Percentiles rank a stretch among this genome's conserved stretches.
phyloP scores from a whole-genome alignment of 192 early-diverging fungal species.

The Backusella luteola region DNA sequence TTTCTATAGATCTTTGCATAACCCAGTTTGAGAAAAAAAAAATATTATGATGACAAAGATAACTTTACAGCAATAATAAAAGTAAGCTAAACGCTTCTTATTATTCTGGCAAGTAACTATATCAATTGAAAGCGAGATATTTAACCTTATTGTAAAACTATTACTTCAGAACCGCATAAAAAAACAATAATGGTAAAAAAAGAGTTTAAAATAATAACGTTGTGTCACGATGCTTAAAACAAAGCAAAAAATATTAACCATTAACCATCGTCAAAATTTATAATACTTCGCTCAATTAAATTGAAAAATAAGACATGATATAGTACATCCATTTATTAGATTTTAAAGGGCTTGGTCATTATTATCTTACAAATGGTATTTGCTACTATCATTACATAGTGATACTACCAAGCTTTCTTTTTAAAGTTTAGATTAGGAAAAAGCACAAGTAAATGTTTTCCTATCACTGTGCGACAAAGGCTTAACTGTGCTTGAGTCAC shows the following conservation, averaged over 20 bases:
- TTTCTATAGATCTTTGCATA: neutral
- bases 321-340: neutral
- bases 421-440: slow-evolving; percentile 1
- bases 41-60: too few species aligned
- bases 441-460: neutral
- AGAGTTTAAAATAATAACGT: neutral
- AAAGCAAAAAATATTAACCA: neutral
- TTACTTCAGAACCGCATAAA: neutral
- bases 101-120: neutral
- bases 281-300: neutral
- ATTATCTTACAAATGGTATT: neutral
- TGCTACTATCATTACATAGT: neutral
- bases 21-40: neutral
- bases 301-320: neutral
- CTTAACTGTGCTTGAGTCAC: neutral
- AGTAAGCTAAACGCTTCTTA: neutral
- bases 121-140: neutral
- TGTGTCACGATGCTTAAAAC: neutral
- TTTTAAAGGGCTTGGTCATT: neutral
- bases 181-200: neutral
- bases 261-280: neutral
- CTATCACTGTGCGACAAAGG: neutral
- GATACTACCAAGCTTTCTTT: neutral
- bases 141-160: neutral
- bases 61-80: too few species aligned